Base-by-base conservation (phyloP, 768 basidiomycete species). In the button mushroom (Agaricus bisporus) region DNA sequence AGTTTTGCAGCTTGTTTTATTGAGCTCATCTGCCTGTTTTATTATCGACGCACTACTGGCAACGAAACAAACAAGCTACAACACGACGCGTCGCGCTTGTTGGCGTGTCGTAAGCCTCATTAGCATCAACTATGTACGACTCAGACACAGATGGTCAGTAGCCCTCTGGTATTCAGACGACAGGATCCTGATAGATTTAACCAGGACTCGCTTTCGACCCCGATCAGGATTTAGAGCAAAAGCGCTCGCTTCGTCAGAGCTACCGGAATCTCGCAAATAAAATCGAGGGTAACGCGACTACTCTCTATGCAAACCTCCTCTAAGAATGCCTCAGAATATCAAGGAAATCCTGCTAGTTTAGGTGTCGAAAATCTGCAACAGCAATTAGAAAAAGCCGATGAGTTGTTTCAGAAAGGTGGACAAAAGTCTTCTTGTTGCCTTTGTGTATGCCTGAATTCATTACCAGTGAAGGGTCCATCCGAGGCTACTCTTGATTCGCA, bases 401-500 rank as follows among this genome's bases (percentile, higher is more conserved):
- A 70, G 28, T 69, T 88, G 2, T 90, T 88, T 64, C 65, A 72
- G 60, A 82, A 84, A 75, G 84, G 86, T 81, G 35, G 38, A 53
- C 45, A 9, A 48, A 14, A 29, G 7, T 45, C 25, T 47, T 64
- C 5, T n/a, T 57, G 29, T 25, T 29, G 12, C 4, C 43, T 28
- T 45, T 35, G 11, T 22, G 17, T 48, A 22, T 54, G 20, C 10
- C 51, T 52, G 35, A 55, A 28, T 26, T 14, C 7, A 29, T 20
- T n/a, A 9, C 10, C 56, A 86, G 89, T 93, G 52, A 82, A 82
- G 64, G 85, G 83, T 17, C 87, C 93, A 0, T 85, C 88, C 48
- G 92, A 97, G 62, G 95, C 95, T 3, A 86, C 90, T 0, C 78
- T 98, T 10, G 97, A 98, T 67, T 93, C 95, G 0, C 76, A 79